These are phyloP conservation scores for Dioscorea cayenensis DNA, from an alignment of 116 monocot species.

Conservation along the genomic window DNA sequence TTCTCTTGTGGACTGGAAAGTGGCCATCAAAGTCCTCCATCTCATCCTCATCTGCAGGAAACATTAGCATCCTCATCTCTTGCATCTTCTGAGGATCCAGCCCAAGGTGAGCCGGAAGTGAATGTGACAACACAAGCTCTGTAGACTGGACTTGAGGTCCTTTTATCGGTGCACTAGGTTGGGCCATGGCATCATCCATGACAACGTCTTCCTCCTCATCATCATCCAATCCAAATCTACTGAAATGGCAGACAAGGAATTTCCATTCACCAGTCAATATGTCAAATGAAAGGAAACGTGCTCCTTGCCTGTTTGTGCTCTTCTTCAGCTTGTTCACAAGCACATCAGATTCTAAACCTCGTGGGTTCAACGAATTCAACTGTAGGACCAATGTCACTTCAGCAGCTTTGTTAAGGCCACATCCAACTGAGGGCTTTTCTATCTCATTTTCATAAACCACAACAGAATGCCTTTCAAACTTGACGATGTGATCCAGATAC, in stretches of 20 bases:
- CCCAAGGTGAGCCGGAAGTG: constrained; percentile 94
- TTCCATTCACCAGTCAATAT: constrained; percentile 62
- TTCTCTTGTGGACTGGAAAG: constrained; percentile 33
- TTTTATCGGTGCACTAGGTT: constrained; percentile 21
- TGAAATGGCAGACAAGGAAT: constrained; percentile 82
- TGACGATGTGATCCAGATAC: constrained; percentile 66
- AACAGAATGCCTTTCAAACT: constrained; percentile 57
- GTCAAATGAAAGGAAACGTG: constrained; percentile 68
- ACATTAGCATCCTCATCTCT: constrained; percentile 86
- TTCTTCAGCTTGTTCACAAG: constrained; percentile 31
- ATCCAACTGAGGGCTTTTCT: constrained; percentile 64
- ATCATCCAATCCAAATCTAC: constrained; percentile 84
- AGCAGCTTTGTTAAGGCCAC: constrained; percentile 90
- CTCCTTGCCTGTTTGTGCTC: constrained; percentile 53
- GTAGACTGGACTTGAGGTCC: constrained; percentile 14
- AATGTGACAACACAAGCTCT: constrained; percentile 61
- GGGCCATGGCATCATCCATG: constrained; percentile 57
- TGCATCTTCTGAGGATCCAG: constrained; percentile 92
- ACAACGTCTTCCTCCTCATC: constrained; percentile 77
- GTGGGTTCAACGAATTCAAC: not conserved
- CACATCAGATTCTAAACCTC: constrained; percentile 5
- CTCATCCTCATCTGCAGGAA: constrained; percentile 57
- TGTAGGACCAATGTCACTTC: constrained; percentile 68
- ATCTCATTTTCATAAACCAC: constrained; percentile 67
- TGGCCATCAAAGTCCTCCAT: constrained; percentile 34